Conservation (phyloP, 1,284 basidiomycete genomes). For the Moesziomyces globuligerus region DNA sequence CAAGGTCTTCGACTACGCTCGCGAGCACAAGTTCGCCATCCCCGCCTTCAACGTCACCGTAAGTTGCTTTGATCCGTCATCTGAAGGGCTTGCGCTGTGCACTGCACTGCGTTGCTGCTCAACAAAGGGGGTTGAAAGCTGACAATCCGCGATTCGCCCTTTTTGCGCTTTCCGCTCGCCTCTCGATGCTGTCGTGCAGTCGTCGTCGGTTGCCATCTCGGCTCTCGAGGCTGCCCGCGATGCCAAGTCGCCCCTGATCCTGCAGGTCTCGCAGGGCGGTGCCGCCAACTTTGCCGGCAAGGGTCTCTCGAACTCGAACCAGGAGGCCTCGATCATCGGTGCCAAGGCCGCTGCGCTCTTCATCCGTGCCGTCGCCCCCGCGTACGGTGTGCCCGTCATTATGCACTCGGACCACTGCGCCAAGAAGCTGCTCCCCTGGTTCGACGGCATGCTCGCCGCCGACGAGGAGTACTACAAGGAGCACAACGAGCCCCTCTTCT, state of each 20-base stretch:
- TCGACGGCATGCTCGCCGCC: slow-evolving; percentile 98
- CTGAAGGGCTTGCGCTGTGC: too few species aligned
- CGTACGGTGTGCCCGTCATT: slow-evolving; percentile 78
- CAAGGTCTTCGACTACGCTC: slow-evolving; percentile 67
- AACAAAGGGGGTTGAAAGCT: slow-evolving; percentile 5
- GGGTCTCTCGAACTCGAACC: slow-evolving; percentile 91
- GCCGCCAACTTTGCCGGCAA: slow-evolving; percentile 97
- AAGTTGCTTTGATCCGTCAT: slow-evolving; percentile 18
- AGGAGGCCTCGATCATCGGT: slow-evolving; percentile 94
- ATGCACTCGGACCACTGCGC: slow-evolving; percentile 99
- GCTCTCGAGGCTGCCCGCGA: slow-evolving; percentile 70
- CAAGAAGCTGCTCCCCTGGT: slow-evolving; percentile 97
- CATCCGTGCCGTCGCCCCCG: slow-evolving; percentile 81
- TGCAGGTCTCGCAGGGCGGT: slow-evolving; percentile 97
- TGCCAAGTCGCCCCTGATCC: slow-evolving; percentile 96
- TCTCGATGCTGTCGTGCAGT: slow-evolving; percentile 29
- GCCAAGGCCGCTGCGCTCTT: slow-evolving; percentile 93
- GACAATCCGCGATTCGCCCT: background rate
- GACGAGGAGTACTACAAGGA: slow-evolving; percentile 91
- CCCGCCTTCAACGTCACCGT: slow-evolving; percentile 66
- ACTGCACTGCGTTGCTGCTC: too few species aligned
- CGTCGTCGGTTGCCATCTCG: slow-evolving; percentile 62
- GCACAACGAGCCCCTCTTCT: slow-evolving; percentile 91
- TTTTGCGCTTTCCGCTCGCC: background rate
- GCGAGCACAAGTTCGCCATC: slow-evolving; percentile 65